phyloP scores from a whole-genome alignment of 164 flowering plant genomes.

The Tetracentron sinense region DNA sequence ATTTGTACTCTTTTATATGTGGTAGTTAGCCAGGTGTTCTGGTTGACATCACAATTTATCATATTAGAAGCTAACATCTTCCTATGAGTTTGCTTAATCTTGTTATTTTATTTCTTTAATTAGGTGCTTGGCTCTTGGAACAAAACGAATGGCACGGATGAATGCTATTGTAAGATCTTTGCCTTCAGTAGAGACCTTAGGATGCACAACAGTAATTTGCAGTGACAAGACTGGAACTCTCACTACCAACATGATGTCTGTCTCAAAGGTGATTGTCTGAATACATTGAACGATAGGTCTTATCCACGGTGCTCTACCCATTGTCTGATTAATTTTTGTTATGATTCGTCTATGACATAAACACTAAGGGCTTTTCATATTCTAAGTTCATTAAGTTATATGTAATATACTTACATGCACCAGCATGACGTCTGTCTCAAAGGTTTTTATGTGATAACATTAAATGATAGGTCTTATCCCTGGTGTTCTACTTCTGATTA shows the following conservation, averaged over 20 bases:
- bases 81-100: not conserved
- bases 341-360: not conserved
- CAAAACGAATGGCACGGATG: constrained; percentile 94
- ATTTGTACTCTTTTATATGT: not conserved
- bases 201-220: constrained; percentile 98
- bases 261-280: constrained; percentile 64
- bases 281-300: not conserved
- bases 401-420: not conserved
- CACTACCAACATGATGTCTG: constrained; percentile 99
- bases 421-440: no score
- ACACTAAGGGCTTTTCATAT: not conserved
- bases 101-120: not conserved
- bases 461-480: no score
- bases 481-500: no score
- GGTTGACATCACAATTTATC: not conserved
- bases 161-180: constrained; percentile 96
- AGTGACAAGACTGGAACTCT: constrained; percentile 99
- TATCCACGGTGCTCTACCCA: not conserved
- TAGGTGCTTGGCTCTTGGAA: constrained; percentile 98
- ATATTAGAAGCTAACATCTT: not conserved
- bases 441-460: no score
- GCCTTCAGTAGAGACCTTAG: constrained; percentile 97
- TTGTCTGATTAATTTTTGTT: no score
- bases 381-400: not conserved
- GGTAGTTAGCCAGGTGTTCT: not conserved